Base-by-base conservation (phyloP, 2,329 filamentous ascomycete genomes). In the Arthrocladium fulminans region DNA sequence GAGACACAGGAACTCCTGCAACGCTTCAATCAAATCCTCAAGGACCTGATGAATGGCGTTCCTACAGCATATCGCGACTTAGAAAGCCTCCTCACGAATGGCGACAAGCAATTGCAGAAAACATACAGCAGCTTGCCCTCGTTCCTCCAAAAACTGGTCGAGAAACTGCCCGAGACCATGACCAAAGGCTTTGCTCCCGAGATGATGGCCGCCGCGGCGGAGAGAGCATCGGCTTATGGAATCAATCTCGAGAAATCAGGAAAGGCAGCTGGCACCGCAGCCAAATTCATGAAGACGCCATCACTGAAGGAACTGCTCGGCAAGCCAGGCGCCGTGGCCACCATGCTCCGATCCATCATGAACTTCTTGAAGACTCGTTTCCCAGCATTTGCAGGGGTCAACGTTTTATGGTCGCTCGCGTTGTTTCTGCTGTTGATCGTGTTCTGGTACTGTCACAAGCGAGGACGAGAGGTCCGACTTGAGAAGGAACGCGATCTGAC, bases 401-500 rank as follows among this genome's bases (percentile, higher is more conserved):
- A 94, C 65, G 82, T 95, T 15, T 73, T 97, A 13, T 87, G 94
- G 81, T 92, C 86, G 54, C 72, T 97, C 55, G 88, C 87, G 0
- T 71, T 97, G 1, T 94, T 94, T 61, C 86, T 97, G 47, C 75
- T 97, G 13, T 77, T 98, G 49, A 92, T 95, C 63, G 87, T 94
- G 38, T 82, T 97, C 59, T 98, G 90, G 89, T 98, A 97, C 69
- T 97, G 89, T 69, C 84, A 97, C 68, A 97, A 97, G 72, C 85
- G 92, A 47, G 92, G 92, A 32, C 81, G 81, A 38, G 90, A 98
- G 69, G 82, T 81, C 5, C 79, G 92, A 44, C 77, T 97, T 10
- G 83, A 84, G 61, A 79, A 72, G 44, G 76, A 79, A 54, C 67
- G 71, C 12, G 62, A 73, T 13, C 65, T 72, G 20, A 70, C 67